phyloP scores from a whole-genome alignment of 495 filamentous ascomycete species.

The Parathielavia hyrcaniae region DNA sequence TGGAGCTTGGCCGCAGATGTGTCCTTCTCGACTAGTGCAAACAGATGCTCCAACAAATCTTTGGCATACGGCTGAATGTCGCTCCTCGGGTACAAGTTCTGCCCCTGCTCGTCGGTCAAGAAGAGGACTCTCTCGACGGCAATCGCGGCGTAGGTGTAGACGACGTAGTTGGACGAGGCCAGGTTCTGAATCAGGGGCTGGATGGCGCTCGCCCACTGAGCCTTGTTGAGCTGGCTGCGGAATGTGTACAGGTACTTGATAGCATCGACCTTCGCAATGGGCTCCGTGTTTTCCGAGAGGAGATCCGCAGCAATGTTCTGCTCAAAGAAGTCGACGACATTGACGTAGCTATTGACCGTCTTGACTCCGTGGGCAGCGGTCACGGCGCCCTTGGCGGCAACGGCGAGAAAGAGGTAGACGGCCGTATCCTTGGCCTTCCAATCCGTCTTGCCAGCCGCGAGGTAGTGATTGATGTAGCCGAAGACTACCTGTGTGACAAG shows the following conservation, averaged over 20 bases:
- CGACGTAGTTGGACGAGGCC: slow-evolving; percentile 79
- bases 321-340: slow-evolving; percentile 89
- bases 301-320: slow-evolving; percentile 81
- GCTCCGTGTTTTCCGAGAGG: slow-evolving; percentile 57
- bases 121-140: slow-evolving; percentile 83
- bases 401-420: slow-evolving; percentile 87
- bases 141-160: slow-evolving; percentile 95
- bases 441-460: slow-evolving; percentile 59
- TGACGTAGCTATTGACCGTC: slow-evolving; percentile 74
- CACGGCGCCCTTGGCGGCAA: slow-evolving; percentile 81
- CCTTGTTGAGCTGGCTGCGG: slow-evolving; percentile 77
- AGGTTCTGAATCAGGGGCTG: slow-evolving; percentile 86
- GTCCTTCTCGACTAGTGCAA: slow-evolving; percentile 78
- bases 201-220: slow-evolving; percentile 82
- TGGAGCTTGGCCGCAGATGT: slow-evolving; percentile 82
- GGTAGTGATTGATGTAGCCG: slow-evolving; percentile 76
- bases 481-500: slow-evolving; percentile 75
- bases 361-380: slow-evolving; percentile 83
- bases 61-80: slow-evolving; percentile 74
- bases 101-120: slow-evolving; percentile 62
- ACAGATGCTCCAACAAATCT: slow-evolving; percentile 85
- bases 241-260: slow-evolving; percentile 97
- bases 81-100: slow-evolving; percentile 65
- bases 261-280: slow-evolving; percentile 91
- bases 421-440: slow-evolving; percentile 98